Evolutionary conservation across 2,329 filamentous ascomycete genomes (phyloP), one percentile per base, ranked within the genome.

Genomic region (Cordyceps javanica): DNA sequence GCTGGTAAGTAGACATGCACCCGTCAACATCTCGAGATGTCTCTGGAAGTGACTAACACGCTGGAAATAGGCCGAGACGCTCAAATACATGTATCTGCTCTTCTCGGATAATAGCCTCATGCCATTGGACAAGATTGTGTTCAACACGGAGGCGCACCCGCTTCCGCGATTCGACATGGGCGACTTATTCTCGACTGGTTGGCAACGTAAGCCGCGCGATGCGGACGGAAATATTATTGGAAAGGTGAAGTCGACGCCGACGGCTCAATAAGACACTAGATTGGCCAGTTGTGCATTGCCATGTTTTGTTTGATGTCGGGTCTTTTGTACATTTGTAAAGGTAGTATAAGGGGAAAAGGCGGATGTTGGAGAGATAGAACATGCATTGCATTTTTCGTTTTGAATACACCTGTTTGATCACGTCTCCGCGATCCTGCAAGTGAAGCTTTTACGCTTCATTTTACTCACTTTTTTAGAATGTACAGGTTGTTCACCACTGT

Each of bases 81-180:
- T 99, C 45, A 99, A 99, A 75, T 99, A 99, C 71, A 89, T 99
- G 70, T 99, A 96, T 72, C 83, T 99, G 41, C 80, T 99, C 34
- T 99, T 99, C 75, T 92, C 90, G 2, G 86, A 89, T 4, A 79
- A 87, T 62, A 89, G 95, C 60, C 73, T 97, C 38, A 77, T 97
- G 42, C 91, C 92, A 2, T 79, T 99, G 32, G 89, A 94, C 65
- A 83, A 92, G 66, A 80, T 96, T 26, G 91, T 99, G 39, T 86
- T 97, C 69, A 99, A 99, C 71, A 99, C 94, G 1, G 94, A 99
- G 75, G 94, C 91, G 1, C 94, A 99, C 72, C 84, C 90, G 1
- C 81, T 99, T 60, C 94, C 94, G 8, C 80, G 88, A 39, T 99
- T 99, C 69, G 86, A 94, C 67, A 84, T 94, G 72, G 86, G 84